Conservation (phyloP, 2,329 filamentous ascomycete species). For the Dactylellina drechsleri region DNA sequence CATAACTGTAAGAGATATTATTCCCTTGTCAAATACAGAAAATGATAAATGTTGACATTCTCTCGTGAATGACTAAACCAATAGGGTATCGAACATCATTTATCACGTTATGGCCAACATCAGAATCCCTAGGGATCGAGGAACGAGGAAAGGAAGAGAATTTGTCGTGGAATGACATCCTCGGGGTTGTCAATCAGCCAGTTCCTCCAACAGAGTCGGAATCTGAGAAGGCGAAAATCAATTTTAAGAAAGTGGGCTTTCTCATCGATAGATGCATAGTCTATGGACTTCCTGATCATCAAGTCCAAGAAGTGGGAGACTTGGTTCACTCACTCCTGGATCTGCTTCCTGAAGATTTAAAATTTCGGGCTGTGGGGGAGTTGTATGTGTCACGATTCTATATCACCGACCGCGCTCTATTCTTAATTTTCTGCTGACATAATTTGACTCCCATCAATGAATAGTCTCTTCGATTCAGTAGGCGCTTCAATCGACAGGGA, state of each 20-base stretch:
- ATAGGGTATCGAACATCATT: slow-evolving; percentile 43
- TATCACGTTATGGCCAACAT: slow-evolving; percentile 49
- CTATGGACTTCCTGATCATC: slow-evolving; percentile 19
- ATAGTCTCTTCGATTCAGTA: neutral
- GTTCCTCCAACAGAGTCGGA: neutral
- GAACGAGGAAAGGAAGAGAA: slow-evolving; percentile 27
- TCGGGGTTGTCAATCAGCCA: slow-evolving; percentile 14
- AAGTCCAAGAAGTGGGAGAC: slow-evolving; percentile 27
- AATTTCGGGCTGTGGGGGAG: neutral
- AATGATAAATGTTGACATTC: neutral
- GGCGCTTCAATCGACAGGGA: neutral
- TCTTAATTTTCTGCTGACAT: neutral
- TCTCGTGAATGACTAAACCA: neutral
- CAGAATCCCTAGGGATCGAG: slow-evolving; percentile 26
- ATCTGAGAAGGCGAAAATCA: slow-evolving; percentile 4
- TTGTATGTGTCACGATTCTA: slow-evolving; percentile 5
- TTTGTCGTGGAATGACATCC: slow-evolving; percentile 29
- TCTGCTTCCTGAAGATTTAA: slow-evolving; percentile 7
- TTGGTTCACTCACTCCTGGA: slow-evolving; percentile 18
- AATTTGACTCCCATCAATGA: neutral
- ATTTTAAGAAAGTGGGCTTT: slow-evolving; percentile 15
- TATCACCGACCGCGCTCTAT: too few species aligned
- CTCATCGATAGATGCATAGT: slow-evolving; percentile 38
- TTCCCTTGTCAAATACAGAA: too few species aligned
- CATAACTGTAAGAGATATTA: slow-evolving; percentile 17